Evolutionary conservation across 345 rosid genomes (phyloP).

Genomic region (Aquilaria yunnanensis): DNA sequence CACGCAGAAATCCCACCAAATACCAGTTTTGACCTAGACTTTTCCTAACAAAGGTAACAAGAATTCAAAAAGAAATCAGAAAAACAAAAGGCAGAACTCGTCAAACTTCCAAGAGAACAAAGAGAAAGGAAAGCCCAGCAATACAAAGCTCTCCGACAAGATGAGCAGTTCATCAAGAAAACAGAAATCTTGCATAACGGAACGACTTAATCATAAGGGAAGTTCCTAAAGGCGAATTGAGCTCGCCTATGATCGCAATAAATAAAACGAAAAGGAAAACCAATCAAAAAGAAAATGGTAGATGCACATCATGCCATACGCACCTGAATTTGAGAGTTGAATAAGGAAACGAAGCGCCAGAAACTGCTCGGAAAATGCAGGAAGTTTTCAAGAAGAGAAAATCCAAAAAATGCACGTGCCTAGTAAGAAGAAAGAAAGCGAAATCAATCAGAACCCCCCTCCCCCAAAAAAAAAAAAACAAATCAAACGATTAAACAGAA

Average conservation of each 20-base stretch:
- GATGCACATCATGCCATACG: too few species aligned
- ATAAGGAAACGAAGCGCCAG: constrained; percentile 3
- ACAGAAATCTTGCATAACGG: background rate
- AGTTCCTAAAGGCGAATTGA: background rate
- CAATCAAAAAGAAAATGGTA: too few species aligned
- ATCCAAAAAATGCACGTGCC: background rate
- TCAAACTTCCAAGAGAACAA: too few species aligned
- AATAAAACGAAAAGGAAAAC: background rate
- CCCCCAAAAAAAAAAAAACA: background rate
- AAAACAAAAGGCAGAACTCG: too few species aligned
- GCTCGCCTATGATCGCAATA: constrained; percentile 13
- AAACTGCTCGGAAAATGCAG: constrained; percentile 17
- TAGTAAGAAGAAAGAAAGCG: background rate
- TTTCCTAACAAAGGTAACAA: background rate
- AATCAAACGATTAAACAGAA: background rate
- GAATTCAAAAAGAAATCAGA: background rate
- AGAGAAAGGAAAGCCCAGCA: too few species aligned
- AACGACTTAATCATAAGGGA: too few species aligned
- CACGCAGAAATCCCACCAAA: too few species aligned
- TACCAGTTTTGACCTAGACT: too few species aligned
- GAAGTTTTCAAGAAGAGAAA: background rate
- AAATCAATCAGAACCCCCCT: background rate
- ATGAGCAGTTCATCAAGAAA: background rate
- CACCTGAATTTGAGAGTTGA: too few species aligned
- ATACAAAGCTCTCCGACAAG: too few species aligned